These are phyloP conservation scores for Crassisporium funariophilum DNA, from an alignment of 768 basidiomycete genomes.

Conservation along the genomic window DNA sequence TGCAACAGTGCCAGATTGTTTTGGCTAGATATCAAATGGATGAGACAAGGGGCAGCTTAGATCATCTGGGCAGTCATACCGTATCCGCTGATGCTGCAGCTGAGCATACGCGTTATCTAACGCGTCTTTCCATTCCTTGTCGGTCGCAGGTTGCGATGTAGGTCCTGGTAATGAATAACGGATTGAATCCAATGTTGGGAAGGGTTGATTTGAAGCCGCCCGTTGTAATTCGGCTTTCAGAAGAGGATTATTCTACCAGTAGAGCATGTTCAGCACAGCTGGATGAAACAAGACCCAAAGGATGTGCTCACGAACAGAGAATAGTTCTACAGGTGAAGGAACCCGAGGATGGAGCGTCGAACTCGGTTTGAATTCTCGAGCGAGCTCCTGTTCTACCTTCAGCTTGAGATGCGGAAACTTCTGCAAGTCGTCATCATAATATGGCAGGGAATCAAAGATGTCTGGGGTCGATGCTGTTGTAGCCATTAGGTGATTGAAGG, in stretches of 20 bases:
- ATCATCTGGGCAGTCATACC: conserved; percentile 45
- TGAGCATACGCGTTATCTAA: conserved; percentile 79
- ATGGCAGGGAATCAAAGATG: conserved; percentile 86
- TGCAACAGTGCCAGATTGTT: conserved; percentile 83
- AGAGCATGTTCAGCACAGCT: conserved; percentile 1
- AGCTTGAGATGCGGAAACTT: conserved; percentile 68
- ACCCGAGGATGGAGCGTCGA: conserved; percentile 71
- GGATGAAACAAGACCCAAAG: neutral
- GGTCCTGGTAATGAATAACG: conserved; percentile 80
- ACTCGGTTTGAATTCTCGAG: conserved; percentile 61
- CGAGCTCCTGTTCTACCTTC: conserved; percentile 77
- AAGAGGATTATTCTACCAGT: conserved; percentile 61
- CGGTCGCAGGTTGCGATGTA: conserved; percentile 57
- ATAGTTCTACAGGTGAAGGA: conserved; percentile 64
- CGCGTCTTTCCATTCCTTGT: conserved; percentile 77
- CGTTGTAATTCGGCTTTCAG: conserved; percentile 75
- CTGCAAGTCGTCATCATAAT: conserved; percentile 93
- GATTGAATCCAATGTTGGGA: conserved; percentile 67
- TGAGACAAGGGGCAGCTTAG: conserved; percentile 1
- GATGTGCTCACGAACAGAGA: conserved; percentile 61
- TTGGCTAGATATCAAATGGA: conserved; percentile 50
- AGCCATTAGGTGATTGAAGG: conserved; percentile 14
- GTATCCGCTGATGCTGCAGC: conserved; percentile 80
- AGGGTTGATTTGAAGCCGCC: conserved; percentile 65
- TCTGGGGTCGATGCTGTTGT: conserved; percentile 25